Conservation (phyloP, 768 basidiomycete genomes). For the Termitomyces sp. region DNA sequence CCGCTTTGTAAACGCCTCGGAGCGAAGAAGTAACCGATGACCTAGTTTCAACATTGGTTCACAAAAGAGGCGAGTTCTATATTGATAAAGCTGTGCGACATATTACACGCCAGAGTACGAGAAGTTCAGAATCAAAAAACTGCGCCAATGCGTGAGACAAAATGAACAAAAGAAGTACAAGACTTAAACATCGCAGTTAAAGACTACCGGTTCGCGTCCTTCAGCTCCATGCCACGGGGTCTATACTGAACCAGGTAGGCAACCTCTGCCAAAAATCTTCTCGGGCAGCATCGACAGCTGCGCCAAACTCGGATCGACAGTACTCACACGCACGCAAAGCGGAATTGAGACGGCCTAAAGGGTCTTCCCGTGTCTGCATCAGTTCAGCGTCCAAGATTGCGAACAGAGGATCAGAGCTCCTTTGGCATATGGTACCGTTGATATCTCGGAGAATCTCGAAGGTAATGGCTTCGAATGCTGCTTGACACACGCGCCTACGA, state of each 20-base stretch:
- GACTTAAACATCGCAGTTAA: background rate
- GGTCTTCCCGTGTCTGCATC: constrained; percentile 56
- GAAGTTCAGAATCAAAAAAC: constrained; percentile 8
- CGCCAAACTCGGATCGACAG: constrained; percentile 57
- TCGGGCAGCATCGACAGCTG: constrained; percentile 51
- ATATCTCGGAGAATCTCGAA: constrained; percentile 72
- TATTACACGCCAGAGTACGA: constrained; percentile 4
- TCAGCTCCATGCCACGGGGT: constrained; percentile 25
- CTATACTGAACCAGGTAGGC: constrained; percentile 61
- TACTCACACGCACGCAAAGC: constrained; percentile 57
- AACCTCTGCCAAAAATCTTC: constrained; percentile 62
- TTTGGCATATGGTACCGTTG: constrained; percentile 59
- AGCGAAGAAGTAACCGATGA: constrained; percentile 2
- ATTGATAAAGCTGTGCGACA: constrained; percentile 5
- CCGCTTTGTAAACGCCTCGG: constrained; percentile 2
- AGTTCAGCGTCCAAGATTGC: constrained; percentile 61
- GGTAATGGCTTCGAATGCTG: constrained; percentile 68
- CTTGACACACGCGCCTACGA: constrained; percentile 52
- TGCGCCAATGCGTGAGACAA: constrained; percentile 4
- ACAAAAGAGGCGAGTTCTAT: constrained; percentile 7
- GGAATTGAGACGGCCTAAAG: constrained; percentile 33
- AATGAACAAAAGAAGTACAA: constrained; percentile 2
- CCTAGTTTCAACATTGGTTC: background rate
- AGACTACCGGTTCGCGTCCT: constrained; percentile 1
- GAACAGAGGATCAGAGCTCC: constrained; percentile 65